Evolutionary conservation across 768 basidiomycete species (phyloP).

Genomic region (Epithele typhae): DNA sequence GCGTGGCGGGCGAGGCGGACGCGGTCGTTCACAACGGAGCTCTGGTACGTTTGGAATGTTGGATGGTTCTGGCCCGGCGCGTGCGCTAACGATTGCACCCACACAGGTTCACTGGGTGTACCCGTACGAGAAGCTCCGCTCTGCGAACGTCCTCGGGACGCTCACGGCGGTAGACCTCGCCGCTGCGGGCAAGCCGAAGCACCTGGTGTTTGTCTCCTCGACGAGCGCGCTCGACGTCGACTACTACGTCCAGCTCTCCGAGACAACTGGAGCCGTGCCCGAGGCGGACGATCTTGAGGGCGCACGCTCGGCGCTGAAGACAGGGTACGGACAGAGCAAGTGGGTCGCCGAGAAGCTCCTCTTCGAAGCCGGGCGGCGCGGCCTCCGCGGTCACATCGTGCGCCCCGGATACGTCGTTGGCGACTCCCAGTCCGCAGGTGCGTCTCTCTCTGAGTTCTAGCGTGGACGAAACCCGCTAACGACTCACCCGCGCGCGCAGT

Average conservation of each 20-base stretch:
- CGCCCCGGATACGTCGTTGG: conserved; percentile 97
- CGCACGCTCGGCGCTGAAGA: conserved; percentile 67
- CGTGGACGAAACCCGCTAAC: not conserved
- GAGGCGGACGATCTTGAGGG: conserved; percentile 90
- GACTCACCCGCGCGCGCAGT: conserved; percentile 42
- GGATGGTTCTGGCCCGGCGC: no score
- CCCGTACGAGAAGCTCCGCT: conserved; percentile 89
- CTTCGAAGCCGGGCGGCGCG: conserved; percentile 85
- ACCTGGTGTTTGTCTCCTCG: conserved; percentile 87
- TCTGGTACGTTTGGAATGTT: conserved; percentile 59
- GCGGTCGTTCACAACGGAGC: conserved; percentile 93
- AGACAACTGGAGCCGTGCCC: conserved; percentile 67
- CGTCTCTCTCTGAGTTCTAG: conserved; percentile 22
- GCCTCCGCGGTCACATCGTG: conserved; percentile 80
- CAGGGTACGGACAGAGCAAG: conserved; percentile 96
- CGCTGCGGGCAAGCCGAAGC: conserved; percentile 67
- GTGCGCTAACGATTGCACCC: no score
- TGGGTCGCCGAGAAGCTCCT: conserved; percentile 98
- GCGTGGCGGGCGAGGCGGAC: conserved; percentile 69
- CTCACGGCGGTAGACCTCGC: conserved; percentile 80
- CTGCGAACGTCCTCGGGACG: conserved; percentile 91
- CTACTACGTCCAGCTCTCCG: conserved; percentile 84
- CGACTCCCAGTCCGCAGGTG: conserved; percentile 82
- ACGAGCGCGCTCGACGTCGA: conserved; percentile 94
- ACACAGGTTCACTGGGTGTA: conserved; percentile 96